Evolutionary conservation across 345 rosid species (phyloP), one percentile per base, ranked within the genome.

Genomic region (Boechera stricta): DNA sequence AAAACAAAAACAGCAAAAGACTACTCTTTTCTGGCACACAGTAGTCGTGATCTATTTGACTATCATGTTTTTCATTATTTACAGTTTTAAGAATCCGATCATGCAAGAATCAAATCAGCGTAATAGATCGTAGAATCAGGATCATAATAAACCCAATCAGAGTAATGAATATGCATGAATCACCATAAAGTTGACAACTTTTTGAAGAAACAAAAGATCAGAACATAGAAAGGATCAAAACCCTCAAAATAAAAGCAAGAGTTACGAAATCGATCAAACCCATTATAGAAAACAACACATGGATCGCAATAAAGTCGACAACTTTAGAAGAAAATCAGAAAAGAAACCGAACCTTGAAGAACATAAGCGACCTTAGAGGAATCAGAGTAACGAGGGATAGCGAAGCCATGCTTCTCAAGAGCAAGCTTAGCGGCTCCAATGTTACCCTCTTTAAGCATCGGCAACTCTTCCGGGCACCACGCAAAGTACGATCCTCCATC

Each of bases 281-380:
- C 24, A 69, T 10, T 6, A 7, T 5, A 53, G 36, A 57, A 48
- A 64, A 3, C 38, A 52, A 56, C 6, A n/a, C 28, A 49, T 15
- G 51, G 31, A 60, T 9, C 28, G 13, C 36, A 21, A 35, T 35
- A 71, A 54, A 52, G 51, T 5, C 15, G 8, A 51, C 18, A 13
- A 21, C 55, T 52, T 69, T 60, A 7, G 26, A n/a, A 33, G 47
- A 12, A 45, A 13, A 54, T 36, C 3, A 28, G 52, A 21, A 24
- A 10, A 26, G 7, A 53, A 53, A 2, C 6, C 79, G 16, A 77
- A 94, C 97, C 98, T 83, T 85, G 95, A 66, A 94, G 97, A 59
- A 91, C 97, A 72, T 94, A 90, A 45, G 97, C 98, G 57, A 94
- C 94, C 76, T 87, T 91, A 2, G 93, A 78, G 13, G 97, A 94